Evolutionary conservation across 2,329 filamentous ascomycete genomes (phyloP).

Genomic region (Neurospora sp.): DNA sequence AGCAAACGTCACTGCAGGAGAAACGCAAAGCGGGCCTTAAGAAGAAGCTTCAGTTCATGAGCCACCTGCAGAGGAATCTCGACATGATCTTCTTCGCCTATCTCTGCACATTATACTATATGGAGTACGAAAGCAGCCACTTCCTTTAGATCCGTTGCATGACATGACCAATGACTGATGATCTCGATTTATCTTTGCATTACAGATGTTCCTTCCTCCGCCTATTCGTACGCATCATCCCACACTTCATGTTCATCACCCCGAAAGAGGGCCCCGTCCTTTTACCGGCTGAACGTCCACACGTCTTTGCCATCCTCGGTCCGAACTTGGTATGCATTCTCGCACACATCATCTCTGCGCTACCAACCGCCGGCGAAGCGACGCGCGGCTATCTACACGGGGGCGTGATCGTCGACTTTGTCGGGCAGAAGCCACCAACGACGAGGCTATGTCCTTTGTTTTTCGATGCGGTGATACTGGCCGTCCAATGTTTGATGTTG

Average conservation of each 20-base stretch:
- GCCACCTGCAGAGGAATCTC: constrained; percentile 48
- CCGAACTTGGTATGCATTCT: constrained; percentile 52
- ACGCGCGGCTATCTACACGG: constrained; percentile 57
- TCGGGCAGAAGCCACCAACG: constrained; percentile 54
- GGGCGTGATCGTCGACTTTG: constrained; percentile 56
- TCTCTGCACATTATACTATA: constrained; percentile 56
- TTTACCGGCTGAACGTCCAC: constrained; percentile 44
- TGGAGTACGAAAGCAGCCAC: constrained; percentile 48
- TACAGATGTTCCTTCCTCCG: constrained; percentile 54
- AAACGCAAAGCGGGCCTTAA: constrained; percentile 26
- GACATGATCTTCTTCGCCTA: constrained; percentile 56
- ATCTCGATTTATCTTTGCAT: constrained; percentile 8
- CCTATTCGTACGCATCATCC: constrained; percentile 46
- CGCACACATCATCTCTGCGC: constrained; percentile 44
- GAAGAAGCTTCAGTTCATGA: constrained; percentile 52
- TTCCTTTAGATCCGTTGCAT: not conserved
- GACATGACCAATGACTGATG: not conserved
- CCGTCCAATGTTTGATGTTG: constrained; percentile 53
- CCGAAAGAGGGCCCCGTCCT: constrained; percentile 49
- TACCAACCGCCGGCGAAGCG: constrained; percentile 48
- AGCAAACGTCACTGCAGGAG: constrained; percentile 12
- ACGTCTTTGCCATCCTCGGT: constrained; percentile 47
- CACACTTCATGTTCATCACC: constrained; percentile 54
- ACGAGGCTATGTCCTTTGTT: constrained; percentile 45
- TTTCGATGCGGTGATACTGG: constrained; percentile 45